phyloP scores from a whole-genome alignment of 345 rosid species.

The Psidium guajava region DNA sequence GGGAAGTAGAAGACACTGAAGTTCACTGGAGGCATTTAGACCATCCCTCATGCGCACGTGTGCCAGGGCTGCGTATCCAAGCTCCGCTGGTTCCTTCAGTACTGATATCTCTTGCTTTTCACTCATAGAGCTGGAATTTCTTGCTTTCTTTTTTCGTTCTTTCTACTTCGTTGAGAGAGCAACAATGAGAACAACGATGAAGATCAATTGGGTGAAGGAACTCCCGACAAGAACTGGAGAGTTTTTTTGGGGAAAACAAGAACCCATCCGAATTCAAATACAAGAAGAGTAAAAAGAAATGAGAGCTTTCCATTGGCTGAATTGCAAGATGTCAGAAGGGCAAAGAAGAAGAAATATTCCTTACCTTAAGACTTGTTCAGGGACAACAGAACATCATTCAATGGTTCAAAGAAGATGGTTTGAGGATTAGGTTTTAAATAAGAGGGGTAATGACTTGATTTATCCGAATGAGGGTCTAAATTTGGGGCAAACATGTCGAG shows the following conservation, averaged over 20 bases:
- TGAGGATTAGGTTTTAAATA: no score
- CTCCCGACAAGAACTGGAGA: not conserved
- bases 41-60: slow-evolving; percentile 93
- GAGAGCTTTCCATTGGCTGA: not conserved
- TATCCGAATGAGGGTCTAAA: no score
- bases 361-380: no score
- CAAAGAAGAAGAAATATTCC: not conserved
- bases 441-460: no score
- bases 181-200: not conserved
- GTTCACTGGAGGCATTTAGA: slow-evolving; percentile 65
- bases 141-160: not conserved
- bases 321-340: not conserved
- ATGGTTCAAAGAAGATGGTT: no score
- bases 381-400: no score
- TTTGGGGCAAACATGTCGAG: no score
- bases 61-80: slow-evolving; percentile 95
- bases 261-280: not conserved
- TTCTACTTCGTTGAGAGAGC: not conserved
- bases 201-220: not conserved
- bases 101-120: not conserved
- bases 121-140: not conserved
- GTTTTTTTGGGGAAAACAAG: not conserved
- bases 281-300: not conserved
- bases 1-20: slow-evolving; percentile 74
- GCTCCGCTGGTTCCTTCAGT: slow-evolving; percentile 40